A percentile compares a stretch with the other conserved stretches of the same genome.
Evolutionary conservation across 225 moss, liverwort and hornwort species (phyloP).

Genomic region (Physcomitrellopsis africana): DNA sequence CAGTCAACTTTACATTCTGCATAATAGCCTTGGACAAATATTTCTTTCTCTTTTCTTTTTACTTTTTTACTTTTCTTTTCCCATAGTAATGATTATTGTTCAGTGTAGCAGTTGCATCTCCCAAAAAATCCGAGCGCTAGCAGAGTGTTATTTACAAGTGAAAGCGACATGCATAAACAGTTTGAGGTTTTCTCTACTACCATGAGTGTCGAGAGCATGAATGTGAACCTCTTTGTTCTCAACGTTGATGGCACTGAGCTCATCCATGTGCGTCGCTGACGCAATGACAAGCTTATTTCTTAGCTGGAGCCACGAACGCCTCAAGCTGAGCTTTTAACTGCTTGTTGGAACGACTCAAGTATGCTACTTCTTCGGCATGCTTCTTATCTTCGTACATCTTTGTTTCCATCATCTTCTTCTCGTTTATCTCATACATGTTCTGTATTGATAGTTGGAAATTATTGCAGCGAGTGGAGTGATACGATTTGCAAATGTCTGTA

Average conservation of each 20-base stretch:
- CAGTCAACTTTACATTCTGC: slow-evolving; percentile 13
- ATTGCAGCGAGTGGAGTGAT: neutral
- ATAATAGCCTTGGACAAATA: neutral
- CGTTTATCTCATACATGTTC: slow-evolving; percentile 93
- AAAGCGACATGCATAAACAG: neutral
- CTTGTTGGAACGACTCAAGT: slow-evolving; percentile 89
- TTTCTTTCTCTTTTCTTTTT: neutral
- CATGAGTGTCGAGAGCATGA: neutral
- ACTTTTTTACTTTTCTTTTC: too few relatives aligned
- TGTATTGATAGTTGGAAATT: slow-evolving; percentile 22
- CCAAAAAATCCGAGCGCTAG: slow-evolving; percentile 16
- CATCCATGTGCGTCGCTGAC: too few relatives aligned
- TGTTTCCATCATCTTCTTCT: slow-evolving; percentile 79
- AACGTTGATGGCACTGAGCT: neutral
- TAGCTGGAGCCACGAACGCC: slow-evolving; percentile 82
- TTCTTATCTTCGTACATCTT: slow-evolving; percentile 89
- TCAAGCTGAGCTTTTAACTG: slow-evolving; percentile 94
- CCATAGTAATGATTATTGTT: neutral
- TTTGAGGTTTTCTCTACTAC: neutral
- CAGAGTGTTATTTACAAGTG: slow-evolving; percentile 1
- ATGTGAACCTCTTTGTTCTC: neutral
- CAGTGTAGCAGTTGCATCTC: slow-evolving; percentile 30
- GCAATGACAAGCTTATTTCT: slow-evolving; percentile 46
- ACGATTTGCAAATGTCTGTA: too few relatives aligned
- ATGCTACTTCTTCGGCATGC: slow-evolving; percentile 83